A percentile compares a stretch with the other conserved stretches of the same genome.
Evolutionary conservation across 495 filamentous ascomycete species (phyloP).

Genomic region (Neurospora sublineolata): DNA sequence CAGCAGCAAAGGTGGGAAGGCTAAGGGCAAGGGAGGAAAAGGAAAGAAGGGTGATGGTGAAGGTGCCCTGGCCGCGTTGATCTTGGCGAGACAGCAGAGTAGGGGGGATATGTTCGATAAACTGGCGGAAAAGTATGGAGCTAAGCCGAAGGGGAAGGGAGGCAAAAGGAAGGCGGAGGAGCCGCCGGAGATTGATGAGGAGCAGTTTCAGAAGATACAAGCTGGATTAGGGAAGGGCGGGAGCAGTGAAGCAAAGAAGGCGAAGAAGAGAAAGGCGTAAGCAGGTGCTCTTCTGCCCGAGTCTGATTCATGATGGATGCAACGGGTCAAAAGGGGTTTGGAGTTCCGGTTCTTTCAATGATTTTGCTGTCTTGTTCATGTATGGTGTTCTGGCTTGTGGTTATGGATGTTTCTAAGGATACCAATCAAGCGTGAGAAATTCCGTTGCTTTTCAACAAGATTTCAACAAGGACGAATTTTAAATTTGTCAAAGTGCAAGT

Average conservation of each 20-base stretch:
- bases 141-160: constrained; percentile 28
- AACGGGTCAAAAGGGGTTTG: background rate
- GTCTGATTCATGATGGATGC: background rate
- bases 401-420: background rate
- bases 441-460: too few relatives aligned
- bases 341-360: background rate
- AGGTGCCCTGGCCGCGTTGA: constrained; percentile 31
- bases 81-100: constrained; percentile 26
- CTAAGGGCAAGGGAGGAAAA: constrained; percentile 27
- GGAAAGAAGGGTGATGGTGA: constrained; percentile 31
- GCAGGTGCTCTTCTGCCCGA: background rate
- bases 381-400: background rate
- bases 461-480: too few relatives aligned
- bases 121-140: constrained; percentile 64
- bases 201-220: constrained; percentile 46
- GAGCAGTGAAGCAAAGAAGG: constrained; percentile 23
- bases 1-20: background rate
- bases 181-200: constrained; percentile 52
- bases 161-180: constrained; percentile 42
- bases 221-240: constrained; percentile 6
- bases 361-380: background rate
- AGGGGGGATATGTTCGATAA: constrained; percentile 46
- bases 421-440: background rate
- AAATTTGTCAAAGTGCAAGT: too few relatives aligned
- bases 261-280: constrained; percentile 21